Evolutionary conservation across 148 eudicot species (phyloP), one percentile per base, ranked within the genome.

Genomic region (Rhododendron williamsianum): DNA sequence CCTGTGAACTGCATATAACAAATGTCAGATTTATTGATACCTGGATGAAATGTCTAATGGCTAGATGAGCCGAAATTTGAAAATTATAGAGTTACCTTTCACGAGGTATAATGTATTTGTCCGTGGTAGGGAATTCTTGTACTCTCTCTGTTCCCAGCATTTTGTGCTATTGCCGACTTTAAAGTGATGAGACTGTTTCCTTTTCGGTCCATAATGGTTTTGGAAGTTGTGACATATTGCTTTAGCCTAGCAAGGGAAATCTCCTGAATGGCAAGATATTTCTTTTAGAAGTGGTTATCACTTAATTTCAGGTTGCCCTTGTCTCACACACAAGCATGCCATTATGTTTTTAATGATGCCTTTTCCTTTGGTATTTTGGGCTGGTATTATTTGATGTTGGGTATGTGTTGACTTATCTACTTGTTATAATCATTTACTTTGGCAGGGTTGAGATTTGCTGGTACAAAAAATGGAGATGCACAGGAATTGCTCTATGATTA

Each of bases 381-480:
- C 36, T 8, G 41, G 36, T 21, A 60, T 23, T 41, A 38, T 30
- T 25, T n/a, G 77, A 65, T 67, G 21, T 45, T 67, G 15, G 10
- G 41, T 33, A 38, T 83, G n/a, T 23, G 35, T 74, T 51, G 21
- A 35, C 51, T 74, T 38, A 12, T 52, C 19, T 27, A 13, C 11
- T 38, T 23, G 19, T 46, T 67, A 35, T 12, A 51, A 84, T 58
- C 16, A 18, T 41, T n/a, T 21, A 3, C 58, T 35, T 86, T 89
- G 81, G 71, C 91, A 97, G 99, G 99, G 82, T 85, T 97, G 89
- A 93, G 92, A 86, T 97, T 91, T 89, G 99, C 99, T 87, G 99
- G 99, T 88, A 94, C 98, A 71, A 93, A 93, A 90, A 93, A 94
- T 89, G 99, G 93, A 71, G 88, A 89, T 77, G 96, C 93, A 65